Base-by-base conservation (phyloP, 2,329 filamentous ascomycete genomes). In the Aspergillus intermedius region DNA sequence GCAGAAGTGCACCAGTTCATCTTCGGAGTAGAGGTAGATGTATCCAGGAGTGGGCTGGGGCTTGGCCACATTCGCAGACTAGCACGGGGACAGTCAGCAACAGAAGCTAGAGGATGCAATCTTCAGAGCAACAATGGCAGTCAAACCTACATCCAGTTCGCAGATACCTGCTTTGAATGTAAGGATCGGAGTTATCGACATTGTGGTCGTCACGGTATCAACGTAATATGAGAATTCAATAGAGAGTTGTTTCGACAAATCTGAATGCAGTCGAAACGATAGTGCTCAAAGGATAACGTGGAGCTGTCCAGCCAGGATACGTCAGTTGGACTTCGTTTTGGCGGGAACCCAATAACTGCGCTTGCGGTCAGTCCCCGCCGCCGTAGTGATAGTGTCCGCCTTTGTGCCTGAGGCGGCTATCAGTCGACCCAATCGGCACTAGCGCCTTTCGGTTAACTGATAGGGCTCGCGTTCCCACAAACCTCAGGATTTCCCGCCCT, bases 141-240 rank as follows among this genome's bases (percentile, higher is more conserved):
- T 12, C 25, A 35, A 35, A 77, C 86, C 65, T 74, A 95, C 90
- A 68, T 91, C 84, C 52, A 91, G 69, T 46, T 93, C 84, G 74
- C 91, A 97, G 69, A 81, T 82, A 70, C 91, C 91, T 56, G 91
- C 91, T 79, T 95, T 96, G 80, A 97, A 97, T 13, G 90, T 95
- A 68, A 97, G 91, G 65, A 95, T 80, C 28, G 91, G 90, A 58
- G 79, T 70, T 71, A 88, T 83, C 54, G 91, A 88, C 90, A 95
- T 96, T 55, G 52, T 75, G 58, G 45, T 52, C 21, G 43, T 25
- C 41, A 30, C 25, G 10, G 25, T 30, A 30, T 30, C 25, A 30
- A 30, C 25, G 25, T 30, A 12, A 4, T 12, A 30, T 30, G 25
- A 30, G 9, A 30, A 12, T 4, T 30, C 3, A 30, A 12, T 12